Percentiles rank a stretch among this genome's conserved stretches.
These are phyloP conservation scores for Limnanthes douglasii DNA, from an alignment of 345 rosid species.

Conservation along the genomic window DNA sequence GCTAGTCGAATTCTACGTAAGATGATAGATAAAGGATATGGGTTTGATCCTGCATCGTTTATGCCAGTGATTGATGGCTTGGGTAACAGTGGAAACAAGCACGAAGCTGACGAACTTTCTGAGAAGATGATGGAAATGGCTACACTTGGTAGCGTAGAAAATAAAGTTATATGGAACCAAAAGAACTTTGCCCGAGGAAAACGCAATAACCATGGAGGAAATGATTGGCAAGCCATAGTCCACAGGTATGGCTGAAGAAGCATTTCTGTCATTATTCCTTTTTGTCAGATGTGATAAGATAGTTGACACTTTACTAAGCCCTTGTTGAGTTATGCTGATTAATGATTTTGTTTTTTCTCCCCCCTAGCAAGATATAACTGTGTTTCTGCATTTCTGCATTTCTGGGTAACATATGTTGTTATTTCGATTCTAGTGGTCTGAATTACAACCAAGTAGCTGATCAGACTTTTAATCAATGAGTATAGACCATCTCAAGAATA, in stretches of 20 bases:
- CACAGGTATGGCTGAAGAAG: slow-evolving; percentile 42
- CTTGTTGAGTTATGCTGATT: background rate
- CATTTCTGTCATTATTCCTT: background rate
- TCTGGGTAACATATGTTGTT: too few species aligned
- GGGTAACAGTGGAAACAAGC: slow-evolving; percentile 46
- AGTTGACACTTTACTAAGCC: background rate
- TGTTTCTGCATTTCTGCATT: too few species aligned
- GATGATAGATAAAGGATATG: slow-evolving; percentile 56
- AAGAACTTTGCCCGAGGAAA: slow-evolving; percentile 15
- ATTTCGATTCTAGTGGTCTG: background rate
- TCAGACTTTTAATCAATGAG: too few species aligned
- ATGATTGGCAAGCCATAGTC: slow-evolving; percentile 46
- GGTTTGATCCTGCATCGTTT: slow-evolving; percentile 71
- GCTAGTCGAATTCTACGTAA: slow-evolving; percentile 43
- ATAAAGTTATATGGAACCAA: slow-evolving; percentile 19
- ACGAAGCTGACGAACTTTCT: slow-evolving; percentile 56
- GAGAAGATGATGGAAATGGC: slow-evolving; percentile 87
- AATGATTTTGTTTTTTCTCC: background rate
- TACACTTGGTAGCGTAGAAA: slow-evolving; percentile 27
- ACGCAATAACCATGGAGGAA: slow-evolving; percentile 20
- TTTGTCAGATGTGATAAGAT: background rate
- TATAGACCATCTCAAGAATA: too few species aligned
- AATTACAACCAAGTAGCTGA: too few species aligned
- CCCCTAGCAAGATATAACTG: too few species aligned
- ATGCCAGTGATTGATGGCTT: slow-evolving; percentile 88